A percentile compares a stretch with the other conserved stretches of the same genome.
Conservation (phyloP, 371 early-diverging fungal species). For the Lichtheimia ornata region DNA sequence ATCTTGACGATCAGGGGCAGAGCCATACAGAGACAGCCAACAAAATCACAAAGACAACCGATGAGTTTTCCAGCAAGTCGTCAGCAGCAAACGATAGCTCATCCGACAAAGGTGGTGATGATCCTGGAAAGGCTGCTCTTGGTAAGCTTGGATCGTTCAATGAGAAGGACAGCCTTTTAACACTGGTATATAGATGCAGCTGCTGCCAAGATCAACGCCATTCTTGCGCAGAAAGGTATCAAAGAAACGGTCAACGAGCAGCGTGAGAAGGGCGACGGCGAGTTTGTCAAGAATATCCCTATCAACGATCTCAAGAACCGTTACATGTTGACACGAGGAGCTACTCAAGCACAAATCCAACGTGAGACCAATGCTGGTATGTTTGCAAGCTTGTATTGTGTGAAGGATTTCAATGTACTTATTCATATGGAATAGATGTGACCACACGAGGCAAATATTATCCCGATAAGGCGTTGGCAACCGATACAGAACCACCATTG, state of each 20-base stretch:
- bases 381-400: background rate
- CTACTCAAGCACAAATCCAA: conserved; percentile 73
- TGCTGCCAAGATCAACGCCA: conserved; percentile 44
- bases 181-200: conserved; percentile 3
- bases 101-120: background rate
- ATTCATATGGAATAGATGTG: conserved; percentile 50
- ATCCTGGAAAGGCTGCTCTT: conserved; percentile 33
- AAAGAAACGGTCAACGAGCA: conserved; percentile 7
- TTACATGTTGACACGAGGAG: conserved; percentile 77
- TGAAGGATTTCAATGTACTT: background rate
- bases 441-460: conserved; percentile 85
- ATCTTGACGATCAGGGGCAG: conserved; percentile 39
- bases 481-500: conserved; percentile 76
- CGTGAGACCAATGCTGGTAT: conserved; percentile 74
- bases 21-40: conserved; percentile 18
- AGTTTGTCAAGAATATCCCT: conserved; percentile 64
- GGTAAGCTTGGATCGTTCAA: conserved; percentile 3
- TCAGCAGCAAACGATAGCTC: background rate
- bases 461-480: conserved; percentile 69
- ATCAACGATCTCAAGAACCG: conserved; percentile 85
- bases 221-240: conserved; percentile 59
- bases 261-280: conserved; percentile 26
- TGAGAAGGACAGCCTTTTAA: conserved; percentile 32
- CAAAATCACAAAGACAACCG: conserved; percentile 27
- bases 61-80: conserved; percentile 13